Evolutionary conservation across 164 flowering plant genomes (phyloP), one percentile per base, ranked within the genome.

Genomic region (Macadamia tetraphylla): DNA sequence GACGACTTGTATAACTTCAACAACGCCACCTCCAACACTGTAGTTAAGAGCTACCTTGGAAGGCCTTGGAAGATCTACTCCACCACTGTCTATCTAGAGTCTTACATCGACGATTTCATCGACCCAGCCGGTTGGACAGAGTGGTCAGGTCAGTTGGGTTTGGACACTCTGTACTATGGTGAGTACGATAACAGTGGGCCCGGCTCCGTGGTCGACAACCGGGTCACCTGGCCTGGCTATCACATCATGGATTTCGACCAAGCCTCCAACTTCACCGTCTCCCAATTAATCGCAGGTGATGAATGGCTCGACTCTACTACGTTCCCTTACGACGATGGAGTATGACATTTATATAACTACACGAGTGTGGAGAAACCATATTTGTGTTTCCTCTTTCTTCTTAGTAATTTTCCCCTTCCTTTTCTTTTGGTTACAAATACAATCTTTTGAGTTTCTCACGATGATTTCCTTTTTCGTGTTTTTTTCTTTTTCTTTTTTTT

Each of bases 51-150:
- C 71, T 92, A 81, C 63, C 77, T 93, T 0, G 98, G 98, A 1
- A 77, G 97, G 75, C 98, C 98, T 1, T 93, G 97, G 98, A 76
- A 69, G 71, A 67, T 56, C 6, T 91, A 77, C 63, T 80, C 98
- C 0, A 75, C 81, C 48, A 82, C 94, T 0, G 98, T 89, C 2
- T 70, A 65, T 44, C 52, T 91, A 0, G 85, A 85, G 66, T 85
- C 94, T 3, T 91, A 82, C 77, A 79, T 92, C n/a, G 96, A 82
- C 29, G 82, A 71, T 6, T 80, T 85, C 30, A 84, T 93, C 3
- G 74, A 80, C 35, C 81, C 85, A 0, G 56, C 63, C 0, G 98
- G 98, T 12, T 92, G 96, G 98, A 76, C 7, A 6, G 69, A 77
- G 63, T 90, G 96, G 96, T 30, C 83, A 0, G 86, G 78, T 0